Conservation (phyloP, 2,329 filamentous ascomycete species). For the Fonsecaea multimorphosa region DNA sequence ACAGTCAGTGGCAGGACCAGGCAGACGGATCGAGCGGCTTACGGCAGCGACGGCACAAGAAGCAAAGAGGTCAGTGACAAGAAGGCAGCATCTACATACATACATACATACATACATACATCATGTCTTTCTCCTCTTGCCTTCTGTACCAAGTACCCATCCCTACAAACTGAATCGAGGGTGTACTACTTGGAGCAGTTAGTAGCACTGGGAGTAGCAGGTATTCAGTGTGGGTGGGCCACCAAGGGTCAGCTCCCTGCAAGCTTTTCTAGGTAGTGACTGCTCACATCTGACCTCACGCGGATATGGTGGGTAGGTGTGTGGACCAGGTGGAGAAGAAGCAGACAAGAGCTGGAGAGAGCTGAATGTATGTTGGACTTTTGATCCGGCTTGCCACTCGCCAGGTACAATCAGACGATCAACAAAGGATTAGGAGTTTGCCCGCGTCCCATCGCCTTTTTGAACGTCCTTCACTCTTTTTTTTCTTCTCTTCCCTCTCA, state of each 20-base stretch:
- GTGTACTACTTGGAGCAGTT: too few species aligned
- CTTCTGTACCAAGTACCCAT: too few species aligned
- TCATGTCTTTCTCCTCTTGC: too few species aligned
- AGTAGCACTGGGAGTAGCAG: too few species aligned
- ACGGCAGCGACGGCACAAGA: too few species aligned
- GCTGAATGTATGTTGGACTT: neutral
- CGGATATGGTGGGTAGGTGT: neutral
- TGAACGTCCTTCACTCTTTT: neutral
- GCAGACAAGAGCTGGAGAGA: neutral
- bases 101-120: too few species aligned
- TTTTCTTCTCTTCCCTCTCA: neutral
- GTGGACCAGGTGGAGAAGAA: neutral
- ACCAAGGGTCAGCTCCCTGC: neutral
- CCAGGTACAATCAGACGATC: neutral
- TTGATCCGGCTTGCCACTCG: neutral
- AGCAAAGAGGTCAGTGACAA: too few species aligned
- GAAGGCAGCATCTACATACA: too few species aligned
- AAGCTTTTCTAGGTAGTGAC: neutral
- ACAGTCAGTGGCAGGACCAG: too few species aligned
- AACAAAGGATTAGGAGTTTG: neutral
- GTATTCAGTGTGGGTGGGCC: too few species aligned
- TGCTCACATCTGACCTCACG: constrained; percentile 4
- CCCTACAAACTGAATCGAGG: too few species aligned
- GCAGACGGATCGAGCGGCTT: too few species aligned
- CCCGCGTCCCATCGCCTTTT: neutral